A percentile compares a stretch with the other conserved stretches of the same genome.
phyloP scores from a whole-genome alignment of 306 rosid genomes.

The Comarum palustre region DNA sequence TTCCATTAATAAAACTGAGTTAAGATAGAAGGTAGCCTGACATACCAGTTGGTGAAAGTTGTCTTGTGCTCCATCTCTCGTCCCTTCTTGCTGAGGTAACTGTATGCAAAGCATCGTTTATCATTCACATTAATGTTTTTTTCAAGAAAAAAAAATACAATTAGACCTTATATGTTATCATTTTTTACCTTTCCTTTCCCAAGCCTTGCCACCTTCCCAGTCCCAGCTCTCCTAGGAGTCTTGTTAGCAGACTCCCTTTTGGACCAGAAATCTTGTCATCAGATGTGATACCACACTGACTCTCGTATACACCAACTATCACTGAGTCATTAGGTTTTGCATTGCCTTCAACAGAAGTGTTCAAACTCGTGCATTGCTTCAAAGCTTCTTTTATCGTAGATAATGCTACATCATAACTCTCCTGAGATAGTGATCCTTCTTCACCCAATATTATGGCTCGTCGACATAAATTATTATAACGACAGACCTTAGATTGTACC shows the following conservation, averaged over 20 bases:
- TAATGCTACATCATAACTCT: conserved; percentile 30
- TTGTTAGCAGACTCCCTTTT: conserved; percentile 14
- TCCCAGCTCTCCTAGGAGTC: conserved; percentile 17
- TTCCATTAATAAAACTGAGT: neutral
- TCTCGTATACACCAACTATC: conserved; percentile 16
- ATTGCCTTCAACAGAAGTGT: conserved; percentile 15
- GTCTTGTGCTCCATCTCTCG: conserved; percentile 7
- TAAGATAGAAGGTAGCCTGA: neutral
- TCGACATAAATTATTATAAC: conserved; percentile 27
- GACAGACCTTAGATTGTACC: conserved; percentile 22
- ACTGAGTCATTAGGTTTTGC: conserved; percentile 19
- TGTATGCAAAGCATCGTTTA: conserved; percentile 1
- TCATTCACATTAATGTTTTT: neutral
- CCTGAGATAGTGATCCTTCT: conserved; percentile 31
- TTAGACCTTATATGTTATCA: neutral
- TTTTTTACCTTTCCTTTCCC: conserved; percentile 25
- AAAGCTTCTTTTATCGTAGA: conserved; percentile 28
- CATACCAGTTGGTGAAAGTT: conserved; percentile 18
- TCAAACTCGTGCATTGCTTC: conserved; percentile 23
- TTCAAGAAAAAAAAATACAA: neutral
- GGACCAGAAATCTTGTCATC: conserved; percentile 14
- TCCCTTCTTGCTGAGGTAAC: conserved; percentile 17
- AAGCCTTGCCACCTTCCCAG: conserved; percentile 14
- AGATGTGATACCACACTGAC: conserved; percentile 19
- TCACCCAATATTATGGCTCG: conserved; percentile 31